Evolutionary conservation across 1,284 basidiomycete species (phyloP).

Genomic region (Austroboletus olivaceoglutinosus): DNA sequence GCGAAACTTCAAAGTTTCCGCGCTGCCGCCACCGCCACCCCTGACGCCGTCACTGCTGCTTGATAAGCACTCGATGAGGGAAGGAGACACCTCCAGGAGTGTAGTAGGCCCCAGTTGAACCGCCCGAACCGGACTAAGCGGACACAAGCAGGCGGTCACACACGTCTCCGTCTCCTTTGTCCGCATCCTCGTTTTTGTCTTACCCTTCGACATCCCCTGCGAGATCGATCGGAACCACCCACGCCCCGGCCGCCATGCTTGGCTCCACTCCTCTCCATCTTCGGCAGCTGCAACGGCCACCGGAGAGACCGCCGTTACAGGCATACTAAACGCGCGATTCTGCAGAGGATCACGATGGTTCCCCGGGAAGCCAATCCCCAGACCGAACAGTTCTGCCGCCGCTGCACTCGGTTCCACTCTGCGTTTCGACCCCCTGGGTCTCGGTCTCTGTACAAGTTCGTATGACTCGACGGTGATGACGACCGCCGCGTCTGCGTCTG

Average conservation of each 20-base stretch:
- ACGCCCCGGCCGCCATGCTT: neutral
- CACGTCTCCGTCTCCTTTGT: neutral
- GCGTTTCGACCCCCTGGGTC: neutral
- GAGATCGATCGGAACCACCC: conserved; percentile 5
- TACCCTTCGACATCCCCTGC: neutral
- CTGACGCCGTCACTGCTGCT: neutral
- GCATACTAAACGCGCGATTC: conserved; percentile 23
- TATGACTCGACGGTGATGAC: conserved; percentile 3
- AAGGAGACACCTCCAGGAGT: conserved; percentile 13
- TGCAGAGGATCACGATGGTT: conserved; percentile 18
- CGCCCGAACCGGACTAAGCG: conserved; percentile 3
- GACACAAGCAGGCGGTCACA: neutral
- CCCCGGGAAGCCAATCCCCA: conserved; percentile 29
- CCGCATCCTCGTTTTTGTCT: neutral
- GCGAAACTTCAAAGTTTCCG: too few relatives aligned
- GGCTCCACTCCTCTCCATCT: neutral
- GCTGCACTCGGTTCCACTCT: neutral
- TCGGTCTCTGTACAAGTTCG: conserved; percentile 10
- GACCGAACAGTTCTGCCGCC: conserved; percentile 15
- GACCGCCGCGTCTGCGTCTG: neutral
- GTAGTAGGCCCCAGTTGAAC: conserved; percentile 16
- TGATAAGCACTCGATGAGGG: conserved; percentile 21
- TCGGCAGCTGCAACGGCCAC: neutral
- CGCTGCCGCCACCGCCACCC: neutral
- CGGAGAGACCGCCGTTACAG: neutral